Conservation (phyloP, 2,329 filamentous ascomycete species). For the Chrysosporium queenslandicum region DNA sequence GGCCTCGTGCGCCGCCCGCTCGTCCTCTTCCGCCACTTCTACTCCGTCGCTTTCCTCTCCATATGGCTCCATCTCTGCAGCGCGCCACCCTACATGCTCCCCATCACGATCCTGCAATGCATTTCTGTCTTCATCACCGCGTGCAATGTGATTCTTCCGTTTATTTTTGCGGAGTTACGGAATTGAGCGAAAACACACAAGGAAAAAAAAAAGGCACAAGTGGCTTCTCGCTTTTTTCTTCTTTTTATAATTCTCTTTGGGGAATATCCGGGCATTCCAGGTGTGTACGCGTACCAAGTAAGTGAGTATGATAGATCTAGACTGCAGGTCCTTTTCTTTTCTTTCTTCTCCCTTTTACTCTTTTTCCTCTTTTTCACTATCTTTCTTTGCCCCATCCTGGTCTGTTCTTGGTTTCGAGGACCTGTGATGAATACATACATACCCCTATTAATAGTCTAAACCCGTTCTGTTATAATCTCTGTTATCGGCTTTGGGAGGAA, state of each 20-base stretch:
- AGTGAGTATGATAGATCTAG: constrained; percentile 19
- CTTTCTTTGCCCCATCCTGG: neutral
- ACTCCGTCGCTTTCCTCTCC: constrained; percentile 77
- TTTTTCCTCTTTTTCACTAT: neutral
- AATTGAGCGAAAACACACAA: constrained; percentile 21
- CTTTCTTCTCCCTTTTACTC: neutral
- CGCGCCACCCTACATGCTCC: constrained; percentile 46
- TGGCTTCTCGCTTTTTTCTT: neutral
- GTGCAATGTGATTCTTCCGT: constrained; percentile 70
- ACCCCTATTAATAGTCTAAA: too few relatives aligned
- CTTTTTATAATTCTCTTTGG: too few relatives aligned
- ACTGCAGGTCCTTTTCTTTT: neutral
- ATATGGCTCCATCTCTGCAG: constrained; percentile 60
- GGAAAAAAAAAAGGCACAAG: neutral
- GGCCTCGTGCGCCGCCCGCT: constrained; percentile 69
- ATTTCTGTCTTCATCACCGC: constrained; percentile 69
- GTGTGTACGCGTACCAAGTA: too few relatives aligned
- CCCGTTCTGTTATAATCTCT: too few relatives aligned
- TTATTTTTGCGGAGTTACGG: constrained; percentile 59
- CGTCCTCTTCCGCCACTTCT: constrained; percentile 85
- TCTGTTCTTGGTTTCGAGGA: too few relatives aligned
- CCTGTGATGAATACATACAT: too few relatives aligned
- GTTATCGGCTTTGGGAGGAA: too few relatives aligned
- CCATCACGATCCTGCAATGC: constrained; percentile 55
- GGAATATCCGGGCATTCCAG: too few relatives aligned